Base-by-base conservation (phyloP, 345 rosid genomes). In the Brassica nigra region DNA sequence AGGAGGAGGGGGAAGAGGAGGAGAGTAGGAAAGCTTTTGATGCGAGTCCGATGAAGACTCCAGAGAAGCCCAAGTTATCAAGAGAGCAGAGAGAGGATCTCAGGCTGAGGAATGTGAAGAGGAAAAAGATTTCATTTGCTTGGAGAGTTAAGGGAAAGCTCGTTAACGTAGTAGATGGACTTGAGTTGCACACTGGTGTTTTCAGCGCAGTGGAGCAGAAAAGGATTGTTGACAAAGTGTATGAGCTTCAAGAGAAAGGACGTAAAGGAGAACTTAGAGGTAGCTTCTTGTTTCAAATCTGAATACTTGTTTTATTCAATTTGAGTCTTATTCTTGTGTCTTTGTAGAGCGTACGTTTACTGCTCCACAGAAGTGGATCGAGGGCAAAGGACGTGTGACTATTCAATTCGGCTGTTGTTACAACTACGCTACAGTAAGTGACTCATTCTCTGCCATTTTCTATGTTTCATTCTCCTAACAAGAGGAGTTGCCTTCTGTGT, bases 331-430 rank as follows among this genome's bases (percentile, higher is more conserved):
- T 9, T 59, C 34, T 6, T 23, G 59, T 70, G 14, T 72, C 44
- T 76, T 20, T 75, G 33, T 42, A 90, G 94, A 76, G 14, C 86
- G 85, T n/a, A 88, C 94, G 4, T 90, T 82, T 81, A 69, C 89
- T 33, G 90, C 87, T 74, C 94, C 94, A 31, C 78, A 62, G 1
- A 90, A 88, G 76, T 90, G 92, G 92, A 90, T 88, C 84, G 90
- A 47, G n/a, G 90, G 92, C 27, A 90, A 88, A 87, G 92, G 94
- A 34, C 90, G 90, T 36, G 81, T 85, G n/a, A 89, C 93, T 3
- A 76, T 86, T 18, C 93, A 90, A 55, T 90, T 88, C 36, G 91
- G 93, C 34, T 90, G 93, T 72, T 87, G 61, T 54, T 90, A 88
- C 84, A 87, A 87, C 76, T 87, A 88, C 63, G 86, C 84, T 67